Base-by-base conservation (phyloP, 805 yeast species). In the Candida taoyuanica region DNA sequence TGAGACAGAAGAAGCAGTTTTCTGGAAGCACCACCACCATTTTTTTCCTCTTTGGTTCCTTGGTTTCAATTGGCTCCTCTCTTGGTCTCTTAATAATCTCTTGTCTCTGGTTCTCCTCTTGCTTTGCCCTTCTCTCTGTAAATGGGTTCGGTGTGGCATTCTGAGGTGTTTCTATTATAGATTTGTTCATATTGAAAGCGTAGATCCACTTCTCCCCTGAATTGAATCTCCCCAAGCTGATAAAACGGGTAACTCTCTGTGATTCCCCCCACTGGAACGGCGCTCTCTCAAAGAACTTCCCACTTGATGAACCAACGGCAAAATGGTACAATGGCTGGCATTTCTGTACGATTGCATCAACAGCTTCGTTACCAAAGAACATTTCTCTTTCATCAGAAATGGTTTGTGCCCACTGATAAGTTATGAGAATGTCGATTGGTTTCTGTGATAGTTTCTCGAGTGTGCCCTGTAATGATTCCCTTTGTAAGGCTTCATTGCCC, bases 1-100 rank as follows among this genome's bases (percentile, higher is more conserved):
- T 76, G 15, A 88, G 69, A 56, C 96, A 88, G 53, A 88, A 85
- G 60, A 85, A 88, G 55, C 97, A 88, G 31, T 66, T 61, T 12
- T 65, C 67, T 0, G 91, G 87, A 0, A 70, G 54, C 2, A 85
- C 76, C 0, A 55, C 59, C 42, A 60, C 63, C 60, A 47, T 29
- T 17, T 5, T 41, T 17, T 40, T 42, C 35, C 30, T 50, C 31
- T 34, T 39, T 5, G 18, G 14, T 9, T n/a, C 13, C 6, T 9
- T 7, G 13, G 14, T 14, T 13, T 29, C 40, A 9, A 43, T 47
- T 2, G 20, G 29, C 1, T 24, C 42, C 36, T 11, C 32, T 39
- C 9, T 31, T 15, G 7, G 42, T 38, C 21, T 25, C 38, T 11
- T 16, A 44, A 31, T 25, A 19, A n/a, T 16, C 21, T 17, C 24